Base-by-base conservation (phyloP, 2,329 filamentous ascomycete genomes). In the Sclerotiophoma versabilis region DNA sequence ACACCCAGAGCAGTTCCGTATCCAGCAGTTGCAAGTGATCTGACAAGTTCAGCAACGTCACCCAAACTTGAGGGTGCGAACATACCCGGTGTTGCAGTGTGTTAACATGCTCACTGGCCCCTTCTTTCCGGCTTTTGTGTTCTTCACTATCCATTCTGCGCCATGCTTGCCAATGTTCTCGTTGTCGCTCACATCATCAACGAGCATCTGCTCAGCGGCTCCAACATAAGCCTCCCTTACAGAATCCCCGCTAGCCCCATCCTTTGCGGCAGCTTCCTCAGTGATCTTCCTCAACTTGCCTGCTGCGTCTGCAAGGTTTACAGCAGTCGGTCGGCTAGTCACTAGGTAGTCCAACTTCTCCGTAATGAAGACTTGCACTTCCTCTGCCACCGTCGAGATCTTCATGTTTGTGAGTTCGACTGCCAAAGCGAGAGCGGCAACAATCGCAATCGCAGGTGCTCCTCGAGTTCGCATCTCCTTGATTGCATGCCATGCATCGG, bases 1-100 rank as follows among this genome's bases (percentile, higher is more conserved):
- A 99, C 95, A 19, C 95, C 95, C 2, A 99, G 82, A 0, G 95
- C 95, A 10, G 95, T 99, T 45, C 95, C 95, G 72, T 98, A 96
- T n/a, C 95, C 95, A 14, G 95, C 96, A 1, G 95, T 99, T 22
- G 95, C 95, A 27, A 99, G 87, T 17, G 93, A 97, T 23, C 87
- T 89, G 54, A 17, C 29, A 27, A 19, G 26, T 49, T 75, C 59
- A 76, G 66, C 49, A 39, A 17, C 22, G 23, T 23, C 17, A 26
- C 20, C 15, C 9, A 27, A 4, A 2, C 17, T 2, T 26, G 15
- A 25, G 10, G 15, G 25, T 22, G 25, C 39, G 33, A 19, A 50
- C 65, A 58, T 81, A 89, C 87, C 95, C 95, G 19, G 95, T 99
- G 76, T 99, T 99, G 82, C 95, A 99, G 77, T 99, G 96, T 10